phyloP scores from a whole-genome alignment of 2,329 filamentous ascomycete species.

The Nothophoma quercina region DNA sequence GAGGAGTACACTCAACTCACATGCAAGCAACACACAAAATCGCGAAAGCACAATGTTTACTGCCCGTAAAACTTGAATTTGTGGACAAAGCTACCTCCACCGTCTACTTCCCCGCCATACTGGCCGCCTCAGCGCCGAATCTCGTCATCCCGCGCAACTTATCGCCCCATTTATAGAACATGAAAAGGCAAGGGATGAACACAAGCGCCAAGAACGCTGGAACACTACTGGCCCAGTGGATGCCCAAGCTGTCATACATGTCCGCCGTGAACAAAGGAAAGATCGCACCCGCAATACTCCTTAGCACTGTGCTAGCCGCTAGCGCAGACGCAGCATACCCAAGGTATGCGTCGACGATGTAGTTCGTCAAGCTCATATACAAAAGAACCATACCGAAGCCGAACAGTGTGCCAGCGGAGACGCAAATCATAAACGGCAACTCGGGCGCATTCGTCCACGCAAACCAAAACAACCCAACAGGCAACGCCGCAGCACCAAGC shows the following conservation, averaged over 20 bases:
- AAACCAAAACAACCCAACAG: conserved; percentile 59
- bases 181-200: conserved; percentile 41
- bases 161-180: conserved; percentile 27
- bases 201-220: conserved; percentile 56
- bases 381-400: conserved; percentile 51
- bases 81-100: not conserved
- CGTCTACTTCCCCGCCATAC: conserved; percentile 14
- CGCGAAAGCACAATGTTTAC: too few species aligned
- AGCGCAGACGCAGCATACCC: conserved; percentile 49
- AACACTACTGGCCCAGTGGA: conserved; percentile 58
- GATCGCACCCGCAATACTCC: conserved; percentile 56
- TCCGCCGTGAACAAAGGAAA: conserved; percentile 58
- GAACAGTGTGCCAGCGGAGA: conserved; percentile 58
- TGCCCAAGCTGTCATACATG: conserved; percentile 56
- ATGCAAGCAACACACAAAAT: too few species aligned
- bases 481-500: conserved; percentile 60
- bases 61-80: not conserved
- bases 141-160: conserved; percentile 27
- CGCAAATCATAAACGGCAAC: conserved; percentile 63
- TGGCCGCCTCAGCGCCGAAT: conserved; percentile 29
- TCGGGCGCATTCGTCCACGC: conserved; percentile 58
- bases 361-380: conserved; percentile 63
- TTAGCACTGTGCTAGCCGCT: conserved; percentile 55
- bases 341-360: conserved; percentile 71
- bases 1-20: too few species aligned